Percentiles rank a stretch among this genome's conserved stretches.
These are phyloP conservation scores for Wilcoxina mikolae DNA, from an alignment of 495 filamentous ascomycete genomes.

Conservation along the genomic window DNA sequence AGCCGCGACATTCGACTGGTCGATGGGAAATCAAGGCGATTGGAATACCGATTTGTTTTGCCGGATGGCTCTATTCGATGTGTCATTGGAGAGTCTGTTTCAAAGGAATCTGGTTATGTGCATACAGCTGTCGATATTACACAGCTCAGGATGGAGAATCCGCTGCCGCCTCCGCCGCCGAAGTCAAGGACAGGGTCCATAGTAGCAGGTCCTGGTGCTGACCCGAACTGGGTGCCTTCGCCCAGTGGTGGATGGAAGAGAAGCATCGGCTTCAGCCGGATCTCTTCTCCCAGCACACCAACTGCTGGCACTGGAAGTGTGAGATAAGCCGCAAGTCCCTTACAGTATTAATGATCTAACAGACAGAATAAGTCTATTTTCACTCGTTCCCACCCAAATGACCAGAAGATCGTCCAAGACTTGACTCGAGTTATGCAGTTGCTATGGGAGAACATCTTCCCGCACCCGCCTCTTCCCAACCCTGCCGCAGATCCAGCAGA, in stretches of 20 bases:
- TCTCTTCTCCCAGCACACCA: background rate
- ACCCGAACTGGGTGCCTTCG: background rate
- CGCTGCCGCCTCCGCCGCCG: background rate
- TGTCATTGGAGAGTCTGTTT: constrained; percentile 24
- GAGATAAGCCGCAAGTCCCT: background rate
- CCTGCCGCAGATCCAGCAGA: background rate
- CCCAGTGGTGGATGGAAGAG: background rate
- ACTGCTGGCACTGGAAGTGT: background rate
- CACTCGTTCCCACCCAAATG: background rate
- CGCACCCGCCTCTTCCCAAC: background rate
- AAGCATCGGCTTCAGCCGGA: background rate
- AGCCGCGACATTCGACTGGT: constrained; percentile 23
- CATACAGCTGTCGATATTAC: constrained; percentile 24
- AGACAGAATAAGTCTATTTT: background rate
- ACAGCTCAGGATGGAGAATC: background rate
- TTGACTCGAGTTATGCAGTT: background rate
- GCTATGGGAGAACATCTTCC: constrained; percentile 3
- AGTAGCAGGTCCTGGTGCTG: background rate
- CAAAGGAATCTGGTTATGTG: constrained; percentile 24
- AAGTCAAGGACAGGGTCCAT: constrained; percentile 1
- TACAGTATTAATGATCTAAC: background rate
- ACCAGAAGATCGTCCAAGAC: background rate
- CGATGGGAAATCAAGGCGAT: constrained; percentile 22
- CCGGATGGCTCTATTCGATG: constrained; percentile 21
- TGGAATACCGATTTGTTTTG: constrained; percentile 26